Evolutionary conservation across 1,284 basidiomycete species (phyloP).

Genomic region (Leccinum ambiguum): DNA sequence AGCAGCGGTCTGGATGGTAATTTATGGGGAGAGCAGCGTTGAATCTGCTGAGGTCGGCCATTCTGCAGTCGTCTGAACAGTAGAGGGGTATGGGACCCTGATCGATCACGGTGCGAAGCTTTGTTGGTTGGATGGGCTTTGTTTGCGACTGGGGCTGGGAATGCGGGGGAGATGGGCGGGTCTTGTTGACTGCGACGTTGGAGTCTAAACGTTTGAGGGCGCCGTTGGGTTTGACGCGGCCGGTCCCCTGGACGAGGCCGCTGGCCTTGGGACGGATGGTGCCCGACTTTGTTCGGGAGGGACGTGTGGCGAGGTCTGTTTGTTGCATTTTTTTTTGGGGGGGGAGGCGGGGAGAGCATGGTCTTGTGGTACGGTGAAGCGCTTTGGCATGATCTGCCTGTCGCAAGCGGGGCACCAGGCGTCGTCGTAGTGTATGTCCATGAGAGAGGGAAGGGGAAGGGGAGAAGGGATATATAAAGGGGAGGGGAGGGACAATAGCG

Average conservation of each 20-base stretch:
- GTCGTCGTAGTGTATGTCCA: slow-evolving; percentile 57
- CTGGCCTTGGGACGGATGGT: slow-evolving; percentile 41
- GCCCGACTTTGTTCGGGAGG: slow-evolving; percentile 40
- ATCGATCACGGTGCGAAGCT: slow-evolving; percentile 68
- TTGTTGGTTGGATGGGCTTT: slow-evolving; percentile 36
- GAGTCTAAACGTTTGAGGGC: slow-evolving; percentile 48
- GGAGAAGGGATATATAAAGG: slow-evolving; percentile 17
- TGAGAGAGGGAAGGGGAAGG: slow-evolving; percentile 10
- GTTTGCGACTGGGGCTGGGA: slow-evolving; percentile 23
- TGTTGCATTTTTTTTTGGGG: slow-evolving; percentile 16
- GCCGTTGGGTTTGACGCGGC: slow-evolving; percentile 54
- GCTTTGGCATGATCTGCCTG: slow-evolving; percentile 68
- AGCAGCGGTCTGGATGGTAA: slow-evolving; percentile 42
- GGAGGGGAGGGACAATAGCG: neutral
- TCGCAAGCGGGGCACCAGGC: slow-evolving; percentile 76
- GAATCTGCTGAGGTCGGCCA: slow-evolving; percentile 50
- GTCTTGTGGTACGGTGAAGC: slow-evolving; percentile 45
- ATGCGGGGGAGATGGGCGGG: slow-evolving; percentile 23
- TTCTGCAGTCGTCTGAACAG: slow-evolving; percentile 73
- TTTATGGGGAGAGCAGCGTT: slow-evolving; percentile 43
- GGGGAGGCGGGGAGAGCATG: slow-evolving; percentile 32
- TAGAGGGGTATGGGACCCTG: slow-evolving; percentile 73
- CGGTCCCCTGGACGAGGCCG: slow-evolving; percentile 62
- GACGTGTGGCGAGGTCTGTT: slow-evolving; percentile 20
- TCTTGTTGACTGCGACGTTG: slow-evolving; percentile 17